Percentiles rank a stretch among this genome's conserved stretches.
Conservation (phyloP, 129 eudicot species). For the Silybum marianum region DNA sequence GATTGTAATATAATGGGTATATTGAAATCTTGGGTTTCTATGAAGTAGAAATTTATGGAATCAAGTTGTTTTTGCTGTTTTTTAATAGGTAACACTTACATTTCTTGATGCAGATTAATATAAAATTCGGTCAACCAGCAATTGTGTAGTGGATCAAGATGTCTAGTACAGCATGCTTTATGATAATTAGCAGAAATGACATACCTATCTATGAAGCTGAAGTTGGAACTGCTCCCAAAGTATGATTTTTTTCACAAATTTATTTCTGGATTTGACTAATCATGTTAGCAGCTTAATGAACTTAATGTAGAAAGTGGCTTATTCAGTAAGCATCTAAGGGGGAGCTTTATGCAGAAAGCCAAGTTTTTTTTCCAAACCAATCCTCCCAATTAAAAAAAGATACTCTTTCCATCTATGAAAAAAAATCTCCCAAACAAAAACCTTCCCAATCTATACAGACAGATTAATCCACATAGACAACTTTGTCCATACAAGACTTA, state of each 20-base stretch:
- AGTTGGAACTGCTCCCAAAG: slow-evolving; percentile 92
- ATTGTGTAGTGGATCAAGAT: slow-evolving; percentile 35
- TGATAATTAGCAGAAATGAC: slow-evolving; percentile 93
- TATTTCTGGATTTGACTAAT: neutral
- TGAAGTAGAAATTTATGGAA: neutral
- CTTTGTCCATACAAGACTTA: too few species aligned
- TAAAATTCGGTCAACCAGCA: neutral
- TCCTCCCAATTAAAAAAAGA: too few species aligned
- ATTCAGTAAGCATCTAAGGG: neutral
- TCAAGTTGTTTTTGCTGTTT: neutral
- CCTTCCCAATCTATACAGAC: too few species aligned
- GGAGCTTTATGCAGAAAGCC: too few species aligned
- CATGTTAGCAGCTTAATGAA: neutral
- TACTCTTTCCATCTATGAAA: too few species aligned
- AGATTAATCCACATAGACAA: too few species aligned
- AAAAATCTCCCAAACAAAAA: too few species aligned
- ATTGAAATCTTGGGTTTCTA: neutral
- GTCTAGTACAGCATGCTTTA: slow-evolving; percentile 97
- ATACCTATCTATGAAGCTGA: slow-evolving; percentile 99
- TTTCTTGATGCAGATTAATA: slow-evolving; percentile 17
- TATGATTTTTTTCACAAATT: slow-evolving; percentile 31
- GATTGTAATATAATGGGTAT: neutral
- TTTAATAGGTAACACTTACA: neutral
- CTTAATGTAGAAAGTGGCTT: too few species aligned
- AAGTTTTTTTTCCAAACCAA: too few species aligned